Conservation (phyloP, 148 eudicot species). For the Polygonum aviculare region DNA sequence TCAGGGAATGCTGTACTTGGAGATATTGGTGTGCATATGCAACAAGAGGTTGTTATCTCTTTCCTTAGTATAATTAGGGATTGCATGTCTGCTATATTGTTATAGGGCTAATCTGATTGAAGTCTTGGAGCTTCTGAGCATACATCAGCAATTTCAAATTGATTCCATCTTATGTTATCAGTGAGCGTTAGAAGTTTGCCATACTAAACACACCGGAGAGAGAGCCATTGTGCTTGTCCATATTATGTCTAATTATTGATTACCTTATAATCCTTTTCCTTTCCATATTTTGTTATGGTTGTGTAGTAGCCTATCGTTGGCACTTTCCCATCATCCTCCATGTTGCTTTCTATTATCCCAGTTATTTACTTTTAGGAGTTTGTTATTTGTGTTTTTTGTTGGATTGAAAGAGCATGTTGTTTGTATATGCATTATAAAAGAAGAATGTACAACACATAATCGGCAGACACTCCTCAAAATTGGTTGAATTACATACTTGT, state of each 20-base stretch:
- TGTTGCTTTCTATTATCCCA: too few relatives aligned
- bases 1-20: slow-evolving; percentile 79
- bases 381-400: too few relatives aligned
- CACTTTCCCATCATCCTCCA: too few relatives aligned
- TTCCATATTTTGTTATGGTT: background rate
- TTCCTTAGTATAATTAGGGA: background rate
- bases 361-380: too few relatives aligned
- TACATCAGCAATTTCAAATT: background rate
- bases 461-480: too few relatives aligned
- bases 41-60: slow-evolving; percentile 59
- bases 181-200: background rate
- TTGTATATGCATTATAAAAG: too few relatives aligned
- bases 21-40: slow-evolving; percentile 87
- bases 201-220: background rate
- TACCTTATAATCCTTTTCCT: background rate
- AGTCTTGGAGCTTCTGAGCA: background rate
- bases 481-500: too few relatives aligned
- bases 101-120: background rate
- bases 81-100: background rate
- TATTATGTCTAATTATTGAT: background rate
- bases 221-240: background rate
- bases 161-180: background rate
- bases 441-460: too few relatives aligned
- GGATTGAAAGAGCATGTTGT: too few relatives aligned
- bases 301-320: background rate